Conservation (phyloP, 805 yeast species). For the Candida anglica region DNA sequence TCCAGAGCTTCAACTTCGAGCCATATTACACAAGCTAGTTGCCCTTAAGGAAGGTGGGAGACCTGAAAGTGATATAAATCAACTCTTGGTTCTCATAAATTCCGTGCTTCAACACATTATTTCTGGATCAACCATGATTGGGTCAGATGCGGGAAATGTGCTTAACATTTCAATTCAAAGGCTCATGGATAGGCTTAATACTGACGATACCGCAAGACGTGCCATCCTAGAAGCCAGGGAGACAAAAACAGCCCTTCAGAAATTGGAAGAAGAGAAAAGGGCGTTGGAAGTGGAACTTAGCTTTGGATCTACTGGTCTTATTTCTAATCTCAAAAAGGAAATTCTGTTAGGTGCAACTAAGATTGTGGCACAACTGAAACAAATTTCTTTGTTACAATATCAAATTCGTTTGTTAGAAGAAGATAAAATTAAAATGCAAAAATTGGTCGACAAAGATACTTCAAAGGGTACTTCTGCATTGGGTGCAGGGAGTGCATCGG, state of each 20-base stretch:
- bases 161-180: constrained; percentile 29
- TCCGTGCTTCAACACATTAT: constrained; percentile 27
- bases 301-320: constrained; percentile 15
- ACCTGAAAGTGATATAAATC: constrained; percentile 17
- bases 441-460: background rate
- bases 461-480: too few relatives aligned
- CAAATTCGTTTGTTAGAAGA: constrained; percentile 18
- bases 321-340: constrained; percentile 20
- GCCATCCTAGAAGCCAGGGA: constrained; percentile 28
- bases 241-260: constrained; percentile 17
- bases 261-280: constrained; percentile 17
- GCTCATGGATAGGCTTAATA: constrained; percentile 27
- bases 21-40: constrained; percentile 23
- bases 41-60: constrained; percentile 22
- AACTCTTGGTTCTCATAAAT: constrained; percentile 24
- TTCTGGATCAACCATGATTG: constrained; percentile 18
- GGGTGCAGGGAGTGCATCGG: too few relatives aligned
- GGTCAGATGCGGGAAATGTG: constrained; percentile 22
- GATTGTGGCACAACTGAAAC: constrained; percentile 20
- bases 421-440: constrained; percentile 5
- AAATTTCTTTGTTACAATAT: constrained; percentile 19
- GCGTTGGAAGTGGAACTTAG: constrained; percentile 17
- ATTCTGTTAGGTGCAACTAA: constrained; percentile 14
- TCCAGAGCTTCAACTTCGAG: background rate
- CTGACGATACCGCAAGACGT: constrained; percentile 32